Percentiles rank a stretch among this genome's conserved stretches.
Conservation (phyloP, 2,329 filamentous ascomycete species). For the Ophidiomyces ophidiicola region DNA sequence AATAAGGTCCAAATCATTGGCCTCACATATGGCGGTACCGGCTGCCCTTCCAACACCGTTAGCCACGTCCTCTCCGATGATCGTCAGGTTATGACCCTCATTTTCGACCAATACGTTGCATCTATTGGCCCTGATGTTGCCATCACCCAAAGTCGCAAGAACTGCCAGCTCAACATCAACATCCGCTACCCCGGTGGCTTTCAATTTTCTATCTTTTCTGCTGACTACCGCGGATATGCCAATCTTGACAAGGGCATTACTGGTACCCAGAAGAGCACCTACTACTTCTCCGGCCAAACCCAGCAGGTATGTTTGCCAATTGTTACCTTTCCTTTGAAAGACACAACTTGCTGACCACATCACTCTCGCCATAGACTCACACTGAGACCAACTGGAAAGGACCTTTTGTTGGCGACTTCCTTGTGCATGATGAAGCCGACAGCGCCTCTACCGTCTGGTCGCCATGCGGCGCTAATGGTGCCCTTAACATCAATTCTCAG, state of each 20-base stretch:
- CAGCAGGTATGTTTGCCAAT: constrained; percentile 26
- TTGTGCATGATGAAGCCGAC: constrained; percentile 36
- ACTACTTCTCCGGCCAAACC: constrained; percentile 42
- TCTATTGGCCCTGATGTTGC: constrained; percentile 36
- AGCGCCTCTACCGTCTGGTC: constrained; percentile 41
- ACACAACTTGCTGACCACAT: constrained; percentile 15
- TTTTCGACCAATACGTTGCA: constrained; percentile 42
- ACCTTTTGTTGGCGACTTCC: constrained; percentile 34
- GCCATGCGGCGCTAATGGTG: constrained; percentile 38
- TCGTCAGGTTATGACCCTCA: constrained; percentile 36
- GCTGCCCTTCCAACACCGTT: constrained; percentile 37
- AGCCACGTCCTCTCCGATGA: constrained; percentile 34
- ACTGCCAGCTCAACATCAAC: constrained; percentile 44
- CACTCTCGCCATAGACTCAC: constrained; percentile 20
- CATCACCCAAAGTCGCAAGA: constrained; percentile 38
- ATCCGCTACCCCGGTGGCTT: constrained; percentile 41
- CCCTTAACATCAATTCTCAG: constrained; percentile 45
- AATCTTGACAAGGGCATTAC: constrained; percentile 36
- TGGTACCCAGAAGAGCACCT: constrained; percentile 41
- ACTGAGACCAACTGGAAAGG: constrained; percentile 34
- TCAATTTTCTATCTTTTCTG: constrained; percentile 42
- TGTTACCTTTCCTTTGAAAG: constrained; percentile 1
- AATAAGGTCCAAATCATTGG: constrained; percentile 31
- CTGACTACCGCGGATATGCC: constrained; percentile 43
- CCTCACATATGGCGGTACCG: constrained; percentile 38